Conservation (phyloP, 164 flowering plant genomes). For the Magnolia sinica region DNA sequence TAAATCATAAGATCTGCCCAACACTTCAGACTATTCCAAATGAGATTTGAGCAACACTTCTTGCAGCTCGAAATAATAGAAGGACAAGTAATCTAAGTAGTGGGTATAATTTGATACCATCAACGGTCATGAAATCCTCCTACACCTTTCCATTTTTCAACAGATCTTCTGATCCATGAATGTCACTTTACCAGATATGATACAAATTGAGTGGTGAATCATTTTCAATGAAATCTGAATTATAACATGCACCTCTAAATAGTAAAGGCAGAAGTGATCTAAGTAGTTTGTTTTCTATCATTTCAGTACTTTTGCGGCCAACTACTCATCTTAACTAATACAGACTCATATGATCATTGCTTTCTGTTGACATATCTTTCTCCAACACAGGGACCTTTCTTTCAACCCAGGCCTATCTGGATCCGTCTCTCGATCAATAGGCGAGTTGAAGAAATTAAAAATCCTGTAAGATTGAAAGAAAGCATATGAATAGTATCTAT, state of each 20-base stretch:
- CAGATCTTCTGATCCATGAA: background rate
- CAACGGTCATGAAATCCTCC: background rate
- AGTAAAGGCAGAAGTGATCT: background rate
- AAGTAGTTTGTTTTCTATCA: background rate
- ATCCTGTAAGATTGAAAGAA: conserved; percentile 52
- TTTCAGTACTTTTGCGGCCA: background rate
- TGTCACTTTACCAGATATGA: background rate
- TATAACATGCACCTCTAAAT: background rate
- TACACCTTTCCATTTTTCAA: background rate
- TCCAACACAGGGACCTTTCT: conserved; percentile 66
- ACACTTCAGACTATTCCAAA: no score
- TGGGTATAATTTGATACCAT: background rate
- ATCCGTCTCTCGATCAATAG: conserved; percentile 53
- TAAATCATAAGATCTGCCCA: no score
- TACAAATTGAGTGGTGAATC: background rate
- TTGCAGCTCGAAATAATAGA: background rate
- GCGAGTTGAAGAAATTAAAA: conserved; percentile 54
- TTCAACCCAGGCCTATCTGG: conserved; percentile 68
- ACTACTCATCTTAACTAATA: background rate
- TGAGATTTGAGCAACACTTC: background rate
- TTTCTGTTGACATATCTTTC: background rate
- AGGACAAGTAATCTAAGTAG: background rate
- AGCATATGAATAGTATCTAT: background rate
- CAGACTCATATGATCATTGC: no score
- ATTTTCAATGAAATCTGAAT: background rate